Evolutionary conservation across 306 rosid genomes (phyloP).

Genomic region (Inga oerstediana): DNA sequence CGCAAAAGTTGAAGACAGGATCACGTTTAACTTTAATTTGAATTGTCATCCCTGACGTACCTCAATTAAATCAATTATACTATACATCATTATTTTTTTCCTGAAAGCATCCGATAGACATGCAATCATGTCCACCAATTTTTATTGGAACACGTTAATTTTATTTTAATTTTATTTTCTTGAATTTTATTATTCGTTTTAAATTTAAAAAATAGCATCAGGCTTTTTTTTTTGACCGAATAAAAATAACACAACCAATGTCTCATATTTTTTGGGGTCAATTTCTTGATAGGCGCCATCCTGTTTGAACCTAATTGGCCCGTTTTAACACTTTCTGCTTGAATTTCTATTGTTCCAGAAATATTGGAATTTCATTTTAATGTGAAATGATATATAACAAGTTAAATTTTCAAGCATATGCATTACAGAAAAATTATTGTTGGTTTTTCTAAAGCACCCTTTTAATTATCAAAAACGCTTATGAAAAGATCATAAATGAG

Average conservation of each 20-base stretch:
- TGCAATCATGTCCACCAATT: slow-evolving; percentile 7
- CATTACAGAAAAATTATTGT: too few species aligned
- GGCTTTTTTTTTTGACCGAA: background rate
- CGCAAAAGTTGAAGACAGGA: slow-evolving; percentile 47
- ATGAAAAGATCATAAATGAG: too few species aligned
- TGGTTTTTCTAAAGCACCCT: too few species aligned
- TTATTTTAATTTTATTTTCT: background rate
- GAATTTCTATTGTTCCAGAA: background rate
- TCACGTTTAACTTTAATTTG: slow-evolving; percentile 41
- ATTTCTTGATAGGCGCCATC: background rate
- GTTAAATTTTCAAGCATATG: too few species aligned
- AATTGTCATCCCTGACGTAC: slow-evolving; percentile 40
- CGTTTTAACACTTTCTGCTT: background rate
- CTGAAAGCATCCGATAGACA: slow-evolving; percentile 28
- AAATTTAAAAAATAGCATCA: background rate
- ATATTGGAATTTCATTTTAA: background rate
- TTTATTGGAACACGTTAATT: background rate
- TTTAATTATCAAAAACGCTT: too few species aligned
- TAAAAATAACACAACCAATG: background rate
- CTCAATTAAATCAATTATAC: slow-evolving; percentile 24
- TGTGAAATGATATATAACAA: background rate
- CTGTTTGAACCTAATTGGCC: background rate
- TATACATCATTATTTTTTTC: background rate
- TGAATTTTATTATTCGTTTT: background rate
- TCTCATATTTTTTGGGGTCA: background rate